These are phyloP conservation scores for Trypethelium eluteriae DNA, from an alignment of 495 filamentous ascomycete species.

Conservation along the genomic window DNA sequence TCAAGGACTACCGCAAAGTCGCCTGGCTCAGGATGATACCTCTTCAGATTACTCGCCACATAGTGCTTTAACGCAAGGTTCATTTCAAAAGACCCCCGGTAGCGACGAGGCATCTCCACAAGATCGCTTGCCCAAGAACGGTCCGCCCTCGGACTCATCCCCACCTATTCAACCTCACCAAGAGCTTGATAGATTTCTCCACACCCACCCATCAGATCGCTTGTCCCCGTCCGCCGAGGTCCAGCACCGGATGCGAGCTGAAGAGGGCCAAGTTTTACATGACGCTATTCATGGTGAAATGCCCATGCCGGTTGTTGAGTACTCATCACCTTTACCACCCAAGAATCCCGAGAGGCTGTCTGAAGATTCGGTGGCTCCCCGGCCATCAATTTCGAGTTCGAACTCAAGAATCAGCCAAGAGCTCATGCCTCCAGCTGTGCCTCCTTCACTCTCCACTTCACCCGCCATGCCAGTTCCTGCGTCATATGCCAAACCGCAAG, in stretches of 20 bases:
- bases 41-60: not conserved
- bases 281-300: constrained; percentile 23
- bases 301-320: constrained; percentile 1
- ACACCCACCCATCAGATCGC: constrained; percentile 21
- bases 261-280: constrained; percentile 63
- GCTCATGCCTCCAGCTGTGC: not conserved
- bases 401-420: not conserved
- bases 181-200: constrained; percentile 15
- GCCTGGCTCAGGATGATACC: not conserved
- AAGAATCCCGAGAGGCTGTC: not conserved
- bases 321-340: not conserved
- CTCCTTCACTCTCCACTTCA: not conserved
- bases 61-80: not conserved
- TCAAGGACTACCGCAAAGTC: not conserved
- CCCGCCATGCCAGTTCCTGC: not conserved
- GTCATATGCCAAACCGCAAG: not conserved
- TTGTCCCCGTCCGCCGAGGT: constrained; percentile 47
- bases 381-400: not conserved
- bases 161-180: constrained; percentile 7
- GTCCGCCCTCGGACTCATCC: not conserved
- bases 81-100: not conserved
- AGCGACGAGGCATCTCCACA: constrained; percentile 19
- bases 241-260: constrained; percentile 63
- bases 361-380: not conserved
- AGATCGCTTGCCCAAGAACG: constrained; percentile 6